These are phyloP conservation scores for Psidium friedrichsthalianum DNA, from an alignment of 345 rosid genomes.

Conservation along the genomic window DNA sequence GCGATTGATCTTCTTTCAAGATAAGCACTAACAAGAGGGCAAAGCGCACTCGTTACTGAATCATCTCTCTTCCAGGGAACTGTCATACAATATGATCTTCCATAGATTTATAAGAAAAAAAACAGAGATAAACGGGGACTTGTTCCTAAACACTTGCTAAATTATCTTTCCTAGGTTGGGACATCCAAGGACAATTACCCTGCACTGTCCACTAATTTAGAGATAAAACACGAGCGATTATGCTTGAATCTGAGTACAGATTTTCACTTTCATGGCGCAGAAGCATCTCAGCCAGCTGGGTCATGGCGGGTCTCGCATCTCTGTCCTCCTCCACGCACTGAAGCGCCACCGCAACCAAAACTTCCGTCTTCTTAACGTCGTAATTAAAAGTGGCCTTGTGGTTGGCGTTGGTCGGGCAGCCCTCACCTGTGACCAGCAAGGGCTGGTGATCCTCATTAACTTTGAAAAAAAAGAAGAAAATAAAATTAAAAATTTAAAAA, in stretches of 20 bases:
- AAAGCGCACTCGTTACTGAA: background rate
- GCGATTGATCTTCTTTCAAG: too few relatives aligned
- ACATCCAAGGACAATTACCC: background rate
- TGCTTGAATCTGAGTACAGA: background rate
- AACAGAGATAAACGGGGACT: background rate
- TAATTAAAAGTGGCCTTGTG: background rate
- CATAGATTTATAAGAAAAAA: background rate
- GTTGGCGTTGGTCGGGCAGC: too few relatives aligned
- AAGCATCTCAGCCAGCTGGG: slow-evolving; percentile 16
- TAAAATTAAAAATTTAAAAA: too few relatives aligned
- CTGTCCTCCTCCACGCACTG: slow-evolving; percentile 14
- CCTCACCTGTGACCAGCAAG: too few relatives aligned
- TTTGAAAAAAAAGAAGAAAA: too few relatives aligned
- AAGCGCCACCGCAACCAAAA: slow-evolving; percentile 7
- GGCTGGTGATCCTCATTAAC: too few relatives aligned
- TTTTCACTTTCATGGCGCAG: background rate
- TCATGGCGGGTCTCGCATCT: slow-evolving; percentile 17
- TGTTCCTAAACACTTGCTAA: background rate
- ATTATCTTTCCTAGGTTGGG: background rate
- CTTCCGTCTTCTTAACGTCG: slow-evolving; percentile 2
- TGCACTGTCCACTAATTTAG: background rate
- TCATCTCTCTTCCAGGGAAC: background rate
- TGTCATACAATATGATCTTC: background rate
- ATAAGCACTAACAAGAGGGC: background rate
- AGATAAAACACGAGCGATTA: background rate